Evolutionary conservation across 345 rosid species (phyloP), one percentile per base, ranked within the genome.

Genomic region (Boechera stricta): DNA sequence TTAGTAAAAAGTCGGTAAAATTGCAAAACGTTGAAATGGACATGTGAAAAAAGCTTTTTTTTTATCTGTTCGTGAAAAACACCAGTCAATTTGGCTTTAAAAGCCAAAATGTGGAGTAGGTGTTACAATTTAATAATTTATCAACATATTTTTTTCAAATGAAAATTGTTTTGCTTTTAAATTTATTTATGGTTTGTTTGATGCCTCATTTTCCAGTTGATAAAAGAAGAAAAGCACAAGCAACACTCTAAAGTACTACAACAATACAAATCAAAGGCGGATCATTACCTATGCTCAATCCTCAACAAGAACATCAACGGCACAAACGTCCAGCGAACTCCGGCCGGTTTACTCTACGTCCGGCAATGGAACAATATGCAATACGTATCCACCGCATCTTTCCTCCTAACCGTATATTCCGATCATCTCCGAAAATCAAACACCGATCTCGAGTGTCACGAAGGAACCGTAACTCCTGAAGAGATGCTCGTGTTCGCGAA

Each of bases 291-390:
- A 21, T 95, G 99, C 72, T 88, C 98, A 33, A 86, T 92, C 62
- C 94, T 95, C 9, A 75, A 84, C 91, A 85, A 79, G 73, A 92
- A 86, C 87, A 82, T 67, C 33, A 88, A 47, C 41, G 79, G 63
- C 35, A 67, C 80, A 76, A 91, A 91, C 53, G 88, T 89, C 13
- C 81, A 77, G 3, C 85, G 84, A 32, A 92, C 93, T 31, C 98
- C 96, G 0, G 94, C 74, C 6, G 98, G 99, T 13, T 83, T 95
- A 32, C 77, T 95, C 21, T 91, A 84, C 85, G 69, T 92, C 75
- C 85, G 98, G 54, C 86, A 89, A 82, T 95, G 99, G 99, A 95
- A 95, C 91, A 95, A 95, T 77, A 88, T 95, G 91, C 98, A 95
- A 77, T 91, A 95, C 59, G 96, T 91, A 6, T 87, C 98, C 4